Conservation (phyloP, 2,329 filamentous ascomycete genomes). For the Torrubiella hemipterigena region DNA sequence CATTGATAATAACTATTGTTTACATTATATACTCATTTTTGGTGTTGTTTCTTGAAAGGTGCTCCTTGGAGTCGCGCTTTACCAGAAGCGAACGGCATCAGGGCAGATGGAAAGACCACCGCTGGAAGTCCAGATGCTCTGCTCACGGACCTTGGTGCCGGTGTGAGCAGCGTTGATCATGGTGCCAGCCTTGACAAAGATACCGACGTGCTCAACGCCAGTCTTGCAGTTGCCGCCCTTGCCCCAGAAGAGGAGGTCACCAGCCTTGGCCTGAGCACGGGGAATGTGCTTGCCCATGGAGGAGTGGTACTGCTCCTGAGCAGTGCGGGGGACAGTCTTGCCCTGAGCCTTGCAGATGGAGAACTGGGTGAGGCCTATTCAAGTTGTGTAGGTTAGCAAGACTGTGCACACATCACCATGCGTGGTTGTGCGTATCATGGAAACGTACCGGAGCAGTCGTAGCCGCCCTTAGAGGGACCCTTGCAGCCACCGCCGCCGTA, state of each 20-base stretch:
- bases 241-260: slow-evolving; percentile 10
- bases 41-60: too few species aligned
- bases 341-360: slow-evolving; percentile 9
- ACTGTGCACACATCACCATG: too few species aligned
- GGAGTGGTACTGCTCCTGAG: slow-evolving; percentile 9
- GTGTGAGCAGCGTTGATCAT: slow-evolving; percentile 10
- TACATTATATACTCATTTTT: too few species aligned
- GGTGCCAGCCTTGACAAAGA: slow-evolving; percentile 7
- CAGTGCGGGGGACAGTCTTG: slow-evolving; percentile 10
- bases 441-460: slow-evolving; percentile 9
- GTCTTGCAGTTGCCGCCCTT: slow-evolving; percentile 9
- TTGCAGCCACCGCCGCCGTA: slow-evolving; percentile 9
- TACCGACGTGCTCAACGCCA: slow-evolving; percentile 9
- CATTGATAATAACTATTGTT: too few species aligned
- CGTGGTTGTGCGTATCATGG: background rate
- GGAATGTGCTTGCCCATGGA: slow-evolving; percentile 9
- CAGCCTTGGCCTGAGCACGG: slow-evolving; percentile 7
- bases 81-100: slow-evolving; percentile 11
- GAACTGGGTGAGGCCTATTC: slow-evolving; percentile 8
- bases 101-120: slow-evolving; percentile 9
- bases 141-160: slow-evolving; percentile 8
- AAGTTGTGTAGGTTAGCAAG: background rate
- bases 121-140: slow-evolving; percentile 9
- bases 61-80: too few species aligned
- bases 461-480: slow-evolving; percentile 9